Conservation (phyloP, 305 asterid genomes). For the Euphrasia arctica region DNA sequence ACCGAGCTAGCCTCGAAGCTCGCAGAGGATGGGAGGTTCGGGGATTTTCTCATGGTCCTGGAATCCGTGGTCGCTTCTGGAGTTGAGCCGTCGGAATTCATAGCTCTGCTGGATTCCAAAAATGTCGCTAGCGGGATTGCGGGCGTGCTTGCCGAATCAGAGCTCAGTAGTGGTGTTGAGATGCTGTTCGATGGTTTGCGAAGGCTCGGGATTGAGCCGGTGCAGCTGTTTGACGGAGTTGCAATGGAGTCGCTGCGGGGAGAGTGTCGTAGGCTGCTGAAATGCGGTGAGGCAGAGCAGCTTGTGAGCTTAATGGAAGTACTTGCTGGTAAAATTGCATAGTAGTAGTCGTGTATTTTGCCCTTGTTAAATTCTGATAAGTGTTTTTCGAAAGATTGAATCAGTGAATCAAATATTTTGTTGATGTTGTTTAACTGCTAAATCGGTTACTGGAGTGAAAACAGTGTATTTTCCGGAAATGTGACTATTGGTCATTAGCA, state of each 20-base stretch:
- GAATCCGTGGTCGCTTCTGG: slow-evolving; percentile 65
- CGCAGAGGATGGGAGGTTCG: slow-evolving; percentile 68
- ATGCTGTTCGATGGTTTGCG: slow-evolving; percentile 38
- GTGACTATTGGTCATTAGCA: slow-evolving; percentile 3
- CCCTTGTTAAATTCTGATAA: neutral
- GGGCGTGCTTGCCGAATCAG: slow-evolving; percentile 43
- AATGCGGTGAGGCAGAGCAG: slow-evolving; percentile 47
- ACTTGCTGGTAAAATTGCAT: slow-evolving; percentile 50
- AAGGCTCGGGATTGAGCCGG: slow-evolving; percentile 56
- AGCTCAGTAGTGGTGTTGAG: slow-evolving; percentile 33
- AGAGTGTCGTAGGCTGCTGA: slow-evolving; percentile 49
- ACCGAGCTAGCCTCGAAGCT: slow-evolving; percentile 74
- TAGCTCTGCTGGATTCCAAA: slow-evolving; percentile 36
- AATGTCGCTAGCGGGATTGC: slow-evolving; percentile 54
- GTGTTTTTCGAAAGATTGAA: slow-evolving; percentile 6
- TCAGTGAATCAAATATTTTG: slow-evolving; percentile 4
- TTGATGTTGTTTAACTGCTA: neutral
- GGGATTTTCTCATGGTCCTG: slow-evolving; percentile 63
- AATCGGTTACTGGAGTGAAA: neutral
- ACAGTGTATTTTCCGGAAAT: neutral
- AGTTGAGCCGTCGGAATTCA: slow-evolving; percentile 42
- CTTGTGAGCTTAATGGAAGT: slow-evolving; percentile 54
- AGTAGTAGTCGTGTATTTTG: neutral
- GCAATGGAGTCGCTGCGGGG: slow-evolving; percentile 46
- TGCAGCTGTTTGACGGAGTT: slow-evolving; percentile 45